Base-by-base conservation (phyloP, 176 grass and related monocot species). In the Hordeum marinum region DNA sequence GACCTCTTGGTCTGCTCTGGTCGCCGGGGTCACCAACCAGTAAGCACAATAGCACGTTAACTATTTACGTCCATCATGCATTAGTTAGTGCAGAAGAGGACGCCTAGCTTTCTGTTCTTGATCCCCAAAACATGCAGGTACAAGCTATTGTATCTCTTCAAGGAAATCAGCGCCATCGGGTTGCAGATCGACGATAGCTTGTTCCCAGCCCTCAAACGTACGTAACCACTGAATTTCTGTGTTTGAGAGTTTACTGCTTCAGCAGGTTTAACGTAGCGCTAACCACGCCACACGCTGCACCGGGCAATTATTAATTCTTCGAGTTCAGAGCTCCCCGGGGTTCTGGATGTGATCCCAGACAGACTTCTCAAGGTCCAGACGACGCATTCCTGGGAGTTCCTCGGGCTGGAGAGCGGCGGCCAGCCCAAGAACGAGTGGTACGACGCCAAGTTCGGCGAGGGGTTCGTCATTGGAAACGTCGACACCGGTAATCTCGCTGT, bases 331-430 rank as follows among this genome's bases (percentile, higher is more conserved):
- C 27, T 62, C 11, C 70, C 82, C 11, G 50, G 70, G 24, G 77
- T 89, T 50, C 0, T 76, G n/a, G 62, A 37, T 4, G 70, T 89
- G 77, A 76, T 89, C 82, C 82, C 9, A 6, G 88, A 81, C 71
- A 69, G 1, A 29, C 36, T 77, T 23, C 9, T 18, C 61, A 50
- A 70, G 17, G 21, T 76, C 39, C 78, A 68, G 2, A 89, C 88
- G n/a, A 89, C 88, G 71, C 88, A 52, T 48, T 89, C 88, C 21
- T 85, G 83, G 88, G 70, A 68, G 8, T 82, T 89, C 83, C 83
- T 89, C 3, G 78, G 71, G 11, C 88, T 85, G 17, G 63, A 58
- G 39, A 31, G 3, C 5, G 3, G 17, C 2, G 83, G 48, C 26
- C 1, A 15, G 36, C 14, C 15, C 20, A 32, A n/a, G 11, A 0